phyloP scores from a whole-genome alignment of 345 rosid species.

The Xanthoceras sorbifolium region DNA sequence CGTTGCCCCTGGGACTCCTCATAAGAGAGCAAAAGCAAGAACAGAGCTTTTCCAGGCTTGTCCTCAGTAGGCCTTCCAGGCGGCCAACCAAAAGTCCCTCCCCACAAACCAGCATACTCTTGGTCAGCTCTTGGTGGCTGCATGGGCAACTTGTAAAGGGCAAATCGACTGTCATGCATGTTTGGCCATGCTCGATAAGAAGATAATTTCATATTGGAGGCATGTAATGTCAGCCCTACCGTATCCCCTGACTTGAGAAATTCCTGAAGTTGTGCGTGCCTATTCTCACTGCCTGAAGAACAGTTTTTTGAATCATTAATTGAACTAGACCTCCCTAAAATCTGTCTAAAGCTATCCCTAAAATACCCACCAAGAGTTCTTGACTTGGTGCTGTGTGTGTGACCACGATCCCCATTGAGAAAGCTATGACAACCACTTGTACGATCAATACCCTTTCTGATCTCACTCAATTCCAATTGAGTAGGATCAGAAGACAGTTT shows the following conservation, averaged over 20 bases:
- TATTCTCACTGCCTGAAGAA: conserved; percentile 59
- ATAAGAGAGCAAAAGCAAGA: conserved; percentile 75
- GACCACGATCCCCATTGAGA: conserved; percentile 38
- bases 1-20: conserved; percentile 56
- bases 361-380: conserved; percentile 54
- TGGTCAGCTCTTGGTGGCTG: conserved; percentile 46
- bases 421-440: conserved; percentile 27
- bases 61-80: conserved; percentile 68
- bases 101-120: conserved; percentile 85
- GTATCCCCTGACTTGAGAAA: conserved; percentile 66
- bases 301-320: conserved; percentile 38
- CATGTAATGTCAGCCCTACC: conserved; percentile 57
- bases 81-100: conserved; percentile 92
- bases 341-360: conserved; percentile 53
- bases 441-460: conserved; percentile 43
- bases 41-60: conserved; percentile 76
- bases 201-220: conserved; percentile 53
- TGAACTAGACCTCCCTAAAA: conserved; percentile 58
- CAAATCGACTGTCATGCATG: conserved; percentile 73
- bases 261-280: conserved; percentile 51
- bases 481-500: conserved; percentile 43
- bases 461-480: conserved; percentile 44
- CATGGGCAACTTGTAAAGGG: conserved; percentile 74
- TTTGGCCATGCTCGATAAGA: conserved; percentile 86
- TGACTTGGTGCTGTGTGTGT: conserved; percentile 32